These are phyloP conservation scores for Yamadazyma tumulicola DNA, from an alignment of 805 yeast genomes.

Conservation along the genomic window DNA sequence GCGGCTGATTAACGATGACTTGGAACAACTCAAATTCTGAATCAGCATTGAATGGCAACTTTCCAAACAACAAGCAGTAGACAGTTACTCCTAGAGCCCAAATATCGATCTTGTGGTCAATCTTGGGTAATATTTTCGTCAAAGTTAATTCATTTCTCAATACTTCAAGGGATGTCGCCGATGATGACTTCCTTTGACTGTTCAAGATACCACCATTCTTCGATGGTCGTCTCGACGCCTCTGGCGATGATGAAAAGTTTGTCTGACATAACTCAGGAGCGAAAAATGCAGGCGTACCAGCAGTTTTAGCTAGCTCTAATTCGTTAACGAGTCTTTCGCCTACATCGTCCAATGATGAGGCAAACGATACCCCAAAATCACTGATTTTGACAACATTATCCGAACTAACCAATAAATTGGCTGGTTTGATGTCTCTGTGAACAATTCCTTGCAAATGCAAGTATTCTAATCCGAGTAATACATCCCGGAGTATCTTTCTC, in stretches of 20 bases:
- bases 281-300: slow-evolving; percentile 95
- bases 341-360: slow-evolving; percentile 40
- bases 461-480: slow-evolving; percentile 83
- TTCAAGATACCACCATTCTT: not conserved
- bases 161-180: slow-evolving; percentile 21
- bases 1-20: slow-evolving; percentile 62
- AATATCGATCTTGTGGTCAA: slow-evolving; percentile 85
- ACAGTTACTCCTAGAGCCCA: slow-evolving; percentile 97
- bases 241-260: slow-evolving; percentile 27
- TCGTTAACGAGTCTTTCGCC: slow-evolving; percentile 52
- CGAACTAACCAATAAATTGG: slow-evolving; percentile 70
- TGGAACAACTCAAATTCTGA: slow-evolving; percentile 83
- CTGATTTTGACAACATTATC: slow-evolving; percentile 82
- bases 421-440: slow-evolving; percentile 95
- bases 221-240: slow-evolving; percentile 7
- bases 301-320: slow-evolving; percentile 87
- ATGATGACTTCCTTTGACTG: slow-evolving; percentile 8
- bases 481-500: slow-evolving; percentile 74
- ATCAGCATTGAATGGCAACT: slow-evolving; percentile 83
- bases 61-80: slow-evolving; percentile 83
- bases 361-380: slow-evolving; percentile 95
- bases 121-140: slow-evolving; percentile 39
- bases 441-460: slow-evolving; percentile 86
- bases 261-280: slow-evolving; percentile 89
- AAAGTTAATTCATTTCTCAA: slow-evolving; percentile 18